Evolutionary conservation across 192 early-diverging fungal species (phyloP).

Genomic region (Backusella liffmaniae): DNA sequence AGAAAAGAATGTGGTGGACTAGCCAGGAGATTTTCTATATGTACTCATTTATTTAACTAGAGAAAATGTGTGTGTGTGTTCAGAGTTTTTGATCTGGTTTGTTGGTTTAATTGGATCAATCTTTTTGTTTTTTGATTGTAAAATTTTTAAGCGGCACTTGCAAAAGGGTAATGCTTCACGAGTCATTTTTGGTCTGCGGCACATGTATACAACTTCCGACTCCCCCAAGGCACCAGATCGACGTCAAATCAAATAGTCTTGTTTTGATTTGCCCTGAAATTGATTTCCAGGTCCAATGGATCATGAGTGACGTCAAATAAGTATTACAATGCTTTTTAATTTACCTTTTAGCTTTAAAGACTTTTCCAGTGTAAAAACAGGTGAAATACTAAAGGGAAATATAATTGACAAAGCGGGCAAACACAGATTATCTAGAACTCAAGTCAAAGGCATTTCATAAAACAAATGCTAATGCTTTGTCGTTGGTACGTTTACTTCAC

Average conservation of each 20-base stretch:
- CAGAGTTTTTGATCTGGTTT: neutral
- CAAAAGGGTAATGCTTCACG: conserved; percentile 19
- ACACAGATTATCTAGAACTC: neutral
- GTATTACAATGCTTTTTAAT: neutral
- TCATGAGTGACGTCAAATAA: conserved; percentile 13
- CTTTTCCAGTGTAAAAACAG: neutral
- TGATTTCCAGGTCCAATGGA: neutral
- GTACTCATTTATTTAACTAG: neutral
- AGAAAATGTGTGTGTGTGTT: neutral
- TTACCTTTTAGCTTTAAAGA: neutral
- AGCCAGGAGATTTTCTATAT: neutral
- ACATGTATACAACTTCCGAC: conserved; percentile 11
- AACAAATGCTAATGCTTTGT: neutral
- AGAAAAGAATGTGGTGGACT: conserved; percentile 1
- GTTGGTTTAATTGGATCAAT: neutral
- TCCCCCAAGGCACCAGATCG: conserved; percentile 10
- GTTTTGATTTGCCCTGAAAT: conserved; percentile 11
- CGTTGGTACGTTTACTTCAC: conserved; percentile 11
- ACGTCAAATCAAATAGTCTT: conserved; percentile 1
- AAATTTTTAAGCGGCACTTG: conserved; percentile 3
- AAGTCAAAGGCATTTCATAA: neutral
- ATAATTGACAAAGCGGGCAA: conserved; percentile 17
- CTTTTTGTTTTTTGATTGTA: neutral
- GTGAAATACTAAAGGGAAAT: conserved; percentile 7
- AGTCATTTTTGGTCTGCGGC: conserved; percentile 13